Base-by-base conservation (phyloP, 1,284 basidiomycete species). In the Irpex sp. region DNA sequence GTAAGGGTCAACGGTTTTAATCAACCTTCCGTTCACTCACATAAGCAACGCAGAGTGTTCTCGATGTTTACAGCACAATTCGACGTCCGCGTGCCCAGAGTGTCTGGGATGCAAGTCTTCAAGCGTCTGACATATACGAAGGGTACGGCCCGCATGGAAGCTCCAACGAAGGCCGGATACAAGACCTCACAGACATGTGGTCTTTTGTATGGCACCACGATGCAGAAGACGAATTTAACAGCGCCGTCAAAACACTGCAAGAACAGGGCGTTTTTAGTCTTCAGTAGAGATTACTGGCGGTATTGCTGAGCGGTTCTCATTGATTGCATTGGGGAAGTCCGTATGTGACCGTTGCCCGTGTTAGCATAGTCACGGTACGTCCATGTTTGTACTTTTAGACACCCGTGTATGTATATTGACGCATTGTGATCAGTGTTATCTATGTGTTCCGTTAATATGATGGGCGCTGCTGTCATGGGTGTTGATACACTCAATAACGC, bases 1-100 rank as follows among this genome's bases (percentile, higher is more conserved):
- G 86, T 86, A 66, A 4, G 61, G 26, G 26, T 26, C 56, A 26
- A 26, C 26, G n/a, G n/a, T n/a, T n/a, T n/a, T n/a, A n/a, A n/a
- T 26, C 26, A 26, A 26, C 26, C 26, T 26, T 26, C 26, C 26
- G 26, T 26, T 26, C 4, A 26, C 26, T 26, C 26, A 26, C 26
- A 35, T 43, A 21, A 53, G 19, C 61, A 21, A 36, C 6, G 19
- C 63, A 11, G 64, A 55, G 54, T 59, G 17, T 57, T 39, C 53
- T 67, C n/a, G 8, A 61, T 17, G 57, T 61, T 0, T 68, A 65
- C 36, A 59, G 62, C 31, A 57, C 58, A 8, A 31, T 63, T 35
- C 62, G 67, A 3, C 47, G 61, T 4, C 63, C 63, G 1, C 63
- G 65, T 5, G 65, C 63, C 1, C 65, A 65, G 26, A 53, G 35